Base-by-base conservation (phyloP, 352 stramenopile genomes). In the Blastocystis sp. region DNA sequence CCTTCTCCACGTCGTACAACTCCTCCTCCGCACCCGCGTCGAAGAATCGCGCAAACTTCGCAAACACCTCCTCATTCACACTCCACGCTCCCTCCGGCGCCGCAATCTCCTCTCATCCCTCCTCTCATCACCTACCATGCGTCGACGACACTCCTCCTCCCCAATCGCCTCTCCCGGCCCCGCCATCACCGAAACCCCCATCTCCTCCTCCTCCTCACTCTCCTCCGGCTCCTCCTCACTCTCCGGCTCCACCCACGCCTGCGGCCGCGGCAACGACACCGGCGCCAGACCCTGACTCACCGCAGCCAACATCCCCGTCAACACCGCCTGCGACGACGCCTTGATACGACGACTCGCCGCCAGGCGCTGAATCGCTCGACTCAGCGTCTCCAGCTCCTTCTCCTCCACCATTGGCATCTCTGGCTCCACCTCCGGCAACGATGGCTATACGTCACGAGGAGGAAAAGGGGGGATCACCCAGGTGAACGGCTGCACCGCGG, bases 161-260 rank as follows among this genome's bases (percentile, higher is more conserved):
- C 72, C 69, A 36, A 65, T 42, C n/a, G 21, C 6, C 3, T 27
- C 49, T 38, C 18, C 69, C 27, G 34, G 49, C 44, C 11, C 61
- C 7, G 48, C 64, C 4, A 27, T 16, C 29, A 48, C 67, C 21
- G 4, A 16, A 75, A n/a, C 29, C 27, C 29, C 32, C 24, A 36
- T 73, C 27, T 69, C 71, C 42, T 85, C 75, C 7, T 85, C 63
- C 18, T 75, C 53, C 4, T 69, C 24, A 11, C 21, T 14, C 16
- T 84, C 73, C 34, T 85, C 75, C 11, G 63, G 57, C 27, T 85
- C 75, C 46, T 85, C 57, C 32, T 76, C 75, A 4, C n/a, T 56
- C 56, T 76, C 63, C 59, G 57, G 57, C 27, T 85, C 63, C 16
- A 85, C 44, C 63, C 63, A 85, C 38, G 57, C 44, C 75, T 85